These are phyloP conservation scores for Groenewaldozyma salmanticensis DNA, from an alignment of 805 yeast genomes.

Conservation along the genomic window DNA sequence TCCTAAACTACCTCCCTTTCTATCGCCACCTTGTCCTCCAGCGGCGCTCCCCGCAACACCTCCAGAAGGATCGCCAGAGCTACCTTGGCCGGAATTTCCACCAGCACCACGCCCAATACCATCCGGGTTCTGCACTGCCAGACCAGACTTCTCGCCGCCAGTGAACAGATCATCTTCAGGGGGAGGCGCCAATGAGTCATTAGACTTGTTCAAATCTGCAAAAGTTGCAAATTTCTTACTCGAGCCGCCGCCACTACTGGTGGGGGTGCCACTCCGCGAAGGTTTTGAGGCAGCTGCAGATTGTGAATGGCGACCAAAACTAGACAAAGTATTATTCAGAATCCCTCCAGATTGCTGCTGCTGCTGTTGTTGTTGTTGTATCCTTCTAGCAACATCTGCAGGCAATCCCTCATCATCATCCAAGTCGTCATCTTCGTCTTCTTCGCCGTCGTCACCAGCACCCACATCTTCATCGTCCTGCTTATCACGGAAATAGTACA, in stretches of 20 bases:
- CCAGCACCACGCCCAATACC: slow-evolving; percentile 14
- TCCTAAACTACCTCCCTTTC: background rate
- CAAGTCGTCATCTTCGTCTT: background rate
- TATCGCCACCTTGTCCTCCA: background rate
- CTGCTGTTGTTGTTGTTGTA: too few species aligned
- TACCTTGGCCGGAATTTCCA: slow-evolving; percentile 7
- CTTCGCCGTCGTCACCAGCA: background rate
- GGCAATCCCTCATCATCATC: slow-evolving; percentile 1
- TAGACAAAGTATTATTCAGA: too few species aligned
- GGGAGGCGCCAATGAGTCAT: slow-evolving; percentile 28
- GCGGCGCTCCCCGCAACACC: slow-evolving; percentile 21
- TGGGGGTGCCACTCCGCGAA: background rate
- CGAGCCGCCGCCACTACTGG: background rate
- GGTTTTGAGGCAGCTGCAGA: background rate
- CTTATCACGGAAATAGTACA: slow-evolving; percentile 6
- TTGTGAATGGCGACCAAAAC: background rate
- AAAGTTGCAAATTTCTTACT: slow-evolving; percentile 22
- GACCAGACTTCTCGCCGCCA: slow-evolving; percentile 63
- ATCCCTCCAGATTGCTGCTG: background rate
- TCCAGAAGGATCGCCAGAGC: slow-evolving; percentile 21
- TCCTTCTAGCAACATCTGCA: too few species aligned
- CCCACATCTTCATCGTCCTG: background rate
- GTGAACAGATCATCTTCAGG: slow-evolving; percentile 38
- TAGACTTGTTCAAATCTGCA: slow-evolving; percentile 19
- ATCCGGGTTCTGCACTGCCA: slow-evolving; percentile 67